phyloP scores from a whole-genome alignment of 352 stramenopile genomes.

The Globisporangium orthogonon region DNA sequence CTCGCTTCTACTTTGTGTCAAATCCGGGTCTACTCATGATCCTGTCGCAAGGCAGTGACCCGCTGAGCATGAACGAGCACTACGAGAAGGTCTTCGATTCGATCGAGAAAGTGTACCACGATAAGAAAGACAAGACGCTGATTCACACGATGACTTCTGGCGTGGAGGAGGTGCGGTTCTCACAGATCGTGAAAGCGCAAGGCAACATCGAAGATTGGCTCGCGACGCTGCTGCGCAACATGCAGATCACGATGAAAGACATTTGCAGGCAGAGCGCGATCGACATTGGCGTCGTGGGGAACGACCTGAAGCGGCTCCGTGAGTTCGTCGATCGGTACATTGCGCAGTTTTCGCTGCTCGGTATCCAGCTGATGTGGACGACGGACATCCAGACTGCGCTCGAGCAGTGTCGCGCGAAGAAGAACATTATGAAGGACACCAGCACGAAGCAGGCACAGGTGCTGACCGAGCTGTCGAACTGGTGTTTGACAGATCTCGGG shows the following conservation, averaged over 20 bases:
- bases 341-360: conserved; percentile 93
- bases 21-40: conserved; percentile 97
- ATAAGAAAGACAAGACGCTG: conserved; percentile 97
- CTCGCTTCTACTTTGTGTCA: conserved; percentile 98
- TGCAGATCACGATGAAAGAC: conserved; percentile 98
- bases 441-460: conserved; percentile 92
- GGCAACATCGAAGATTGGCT: conserved; percentile 99
- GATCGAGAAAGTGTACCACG: conserved; percentile 96
- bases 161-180: conserved; percentile 94
- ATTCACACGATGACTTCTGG: conserved; percentile 92
- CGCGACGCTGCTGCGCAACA: conserved; percentile 90
- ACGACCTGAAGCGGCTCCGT: conserved; percentile 88
- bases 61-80: conserved; percentile 97
- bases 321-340: conserved; percentile 95
- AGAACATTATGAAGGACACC: conserved; percentile 98
- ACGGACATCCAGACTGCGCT: conserved; percentile 94
- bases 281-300: conserved; percentile 90
- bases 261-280: conserved; percentile 91
- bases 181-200: conserved; percentile 91
- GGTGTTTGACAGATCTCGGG: conserved; percentile 95
- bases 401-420: conserved; percentile 93
- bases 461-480: conserved; percentile 92
- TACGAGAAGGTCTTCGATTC: conserved; percentile 99
- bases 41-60: conserved; percentile 95
- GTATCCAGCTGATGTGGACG: conserved; percentile 97